Conservation (phyloP, 1,284 basidiomycete species). For the Papiliotrema nemorosa region DNA sequence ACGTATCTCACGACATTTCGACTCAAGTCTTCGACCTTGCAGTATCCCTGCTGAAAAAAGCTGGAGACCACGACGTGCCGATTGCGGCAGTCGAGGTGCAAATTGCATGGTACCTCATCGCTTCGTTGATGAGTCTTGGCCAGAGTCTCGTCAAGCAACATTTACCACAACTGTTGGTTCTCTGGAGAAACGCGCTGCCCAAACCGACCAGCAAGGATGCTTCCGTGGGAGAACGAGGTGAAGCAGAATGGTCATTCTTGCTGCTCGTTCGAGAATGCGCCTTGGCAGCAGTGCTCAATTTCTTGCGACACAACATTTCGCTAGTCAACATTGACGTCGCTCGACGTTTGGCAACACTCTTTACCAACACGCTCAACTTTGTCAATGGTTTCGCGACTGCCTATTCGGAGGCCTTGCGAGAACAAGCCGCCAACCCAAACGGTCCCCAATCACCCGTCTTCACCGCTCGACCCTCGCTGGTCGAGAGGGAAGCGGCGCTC, state of each 20-base stretch:
- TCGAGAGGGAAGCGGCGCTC: constrained; percentile 77
- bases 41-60: constrained; percentile 81
- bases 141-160: constrained; percentile 90
- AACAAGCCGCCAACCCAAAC: constrained; percentile 43
- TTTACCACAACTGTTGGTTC: constrained; percentile 83
- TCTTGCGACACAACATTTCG: constrained; percentile 73
- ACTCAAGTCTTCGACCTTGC: constrained; percentile 89
- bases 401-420: constrained; percentile 47
- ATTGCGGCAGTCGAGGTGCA: constrained; percentile 83
- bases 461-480: constrained; percentile 60
- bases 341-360: constrained; percentile 75
- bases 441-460: constrained; percentile 44
- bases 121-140: constrained; percentile 85
- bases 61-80: constrained; percentile 82
- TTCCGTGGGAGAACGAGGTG: constrained; percentile 60
- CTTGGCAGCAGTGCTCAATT: constrained; percentile 80
- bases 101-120: constrained; percentile 90
- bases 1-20: constrained; percentile 90
- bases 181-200: constrained; percentile 95
- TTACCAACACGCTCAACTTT: constrained; percentile 88
- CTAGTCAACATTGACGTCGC: constrained; percentile 89
- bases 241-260: constrained; percentile 86
- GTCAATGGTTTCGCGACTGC: constrained; percentile 59
- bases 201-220: constrained; percentile 88
- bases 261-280: constrained; percentile 88